Evolutionary conservation across 2,329 filamentous ascomycete species (phyloP).

Genomic region (Venturia aucupariae): DNA sequence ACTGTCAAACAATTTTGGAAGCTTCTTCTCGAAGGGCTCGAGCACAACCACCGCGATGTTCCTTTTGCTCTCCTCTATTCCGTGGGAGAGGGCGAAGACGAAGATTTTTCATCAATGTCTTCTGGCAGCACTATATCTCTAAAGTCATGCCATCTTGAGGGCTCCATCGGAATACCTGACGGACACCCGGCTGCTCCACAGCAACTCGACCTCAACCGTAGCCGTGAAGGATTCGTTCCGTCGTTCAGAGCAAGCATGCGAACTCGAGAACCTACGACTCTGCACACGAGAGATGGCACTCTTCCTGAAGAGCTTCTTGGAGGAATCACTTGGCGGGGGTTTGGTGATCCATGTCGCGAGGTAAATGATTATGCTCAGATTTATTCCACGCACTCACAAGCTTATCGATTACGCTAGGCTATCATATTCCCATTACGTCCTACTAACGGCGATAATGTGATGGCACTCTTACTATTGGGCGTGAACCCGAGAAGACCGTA

Average conservation of each 20-base stretch:
- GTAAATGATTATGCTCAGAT: too few species aligned
- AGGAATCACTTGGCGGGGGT: conserved; percentile 26
- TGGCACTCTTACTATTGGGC: conserved; percentile 15
- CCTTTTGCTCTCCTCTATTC: conserved; percentile 14
- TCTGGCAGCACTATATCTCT: conserved; percentile 11
- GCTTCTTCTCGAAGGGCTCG: conserved; percentile 18
- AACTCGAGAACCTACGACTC: conserved; percentile 19
- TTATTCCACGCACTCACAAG: too few species aligned
- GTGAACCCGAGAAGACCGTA: conserved; percentile 15
- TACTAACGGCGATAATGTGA: conserved; percentile 14
- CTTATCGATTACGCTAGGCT: too few species aligned
- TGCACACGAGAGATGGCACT: conserved; percentile 12
- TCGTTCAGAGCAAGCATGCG: conserved; percentile 27
- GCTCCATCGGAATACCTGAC: conserved; percentile 8
- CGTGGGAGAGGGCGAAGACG: conserved; percentile 11
- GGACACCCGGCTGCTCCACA: conserved; percentile 13
- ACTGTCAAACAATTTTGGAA: conserved; percentile 37
- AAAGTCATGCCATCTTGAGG: conserved; percentile 13
- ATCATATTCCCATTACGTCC: conserved; percentile 17
- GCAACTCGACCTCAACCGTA: conserved; percentile 17
- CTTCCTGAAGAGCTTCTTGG: conserved; percentile 17
- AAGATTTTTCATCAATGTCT: conserved; percentile 11
- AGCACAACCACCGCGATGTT: conserved; percentile 11
- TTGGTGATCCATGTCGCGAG: conserved; percentile 25
- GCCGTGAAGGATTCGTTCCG: conserved; percentile 24